Evolutionary conservation across 768 basidiomycete species (phyloP), one percentile per base, ranked within the genome.

Genomic region (Lentinula detonsa): DNA sequence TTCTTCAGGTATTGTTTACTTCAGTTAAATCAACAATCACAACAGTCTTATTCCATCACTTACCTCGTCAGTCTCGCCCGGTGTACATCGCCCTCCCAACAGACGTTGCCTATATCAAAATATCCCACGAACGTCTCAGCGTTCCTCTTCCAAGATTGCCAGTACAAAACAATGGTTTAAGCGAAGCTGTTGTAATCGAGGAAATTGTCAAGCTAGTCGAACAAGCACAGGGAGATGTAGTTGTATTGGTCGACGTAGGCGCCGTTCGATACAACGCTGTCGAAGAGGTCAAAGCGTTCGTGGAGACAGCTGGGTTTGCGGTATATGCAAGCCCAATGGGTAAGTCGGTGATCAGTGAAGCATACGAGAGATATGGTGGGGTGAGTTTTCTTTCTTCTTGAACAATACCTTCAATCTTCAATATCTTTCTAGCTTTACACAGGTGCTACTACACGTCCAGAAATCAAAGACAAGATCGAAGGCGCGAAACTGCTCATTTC

Each of bases 41-140:
- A 16, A 18, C 13, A 8, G 33, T 11, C 37, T 50, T 2, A 16
- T n/a, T 37, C 37, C 13, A 51, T 45, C 13, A 60, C 13, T 23
- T 18, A 39, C 5, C 15, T 37, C 15, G 64, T 9, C 50, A 91
- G 83, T 88, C 88, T 31, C 85, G 92, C 18, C 95, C 95, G 0
- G 91, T 90, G 31, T 98, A 98, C 68, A 73, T 98, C 48, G 82
- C 87, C 39, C 77, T 98, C 10, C 95, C 93, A 0, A 95, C 88
- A 4, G 90, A 97, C 70, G 76, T 96, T 58, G 87, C 88, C 3
- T 78, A 82, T 66, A 73, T 78, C 59, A 83, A 86, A 68, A 85
- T 95, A n/a, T 81, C 91, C 0, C 72, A 84, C 4, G 80, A 82
- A 42, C 81, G 83, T 18, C 79, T 97, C 54, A 73, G 80, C 56